A percentile compares a stretch with the other conserved stretches of the same genome.
Conservation (phyloP, 768 basidiomycete species). For the Russula compacta region DNA sequence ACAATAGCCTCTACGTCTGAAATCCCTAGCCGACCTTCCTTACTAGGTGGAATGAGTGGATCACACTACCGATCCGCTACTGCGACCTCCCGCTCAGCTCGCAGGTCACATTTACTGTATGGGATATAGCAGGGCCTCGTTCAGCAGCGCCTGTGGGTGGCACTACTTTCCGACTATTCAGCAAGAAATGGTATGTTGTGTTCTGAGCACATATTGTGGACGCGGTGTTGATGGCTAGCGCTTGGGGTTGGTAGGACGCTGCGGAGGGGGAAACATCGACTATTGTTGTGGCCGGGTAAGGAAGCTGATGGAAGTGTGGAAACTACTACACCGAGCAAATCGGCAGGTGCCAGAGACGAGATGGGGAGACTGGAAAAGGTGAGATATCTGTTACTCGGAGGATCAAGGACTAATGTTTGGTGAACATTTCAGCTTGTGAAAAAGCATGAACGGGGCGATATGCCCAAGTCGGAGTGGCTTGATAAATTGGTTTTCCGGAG, state of each 20-base stretch:
- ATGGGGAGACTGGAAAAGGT: conserved; percentile 95
- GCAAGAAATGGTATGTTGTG: conserved; percentile 73
- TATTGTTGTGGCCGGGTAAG: conserved; percentile 71
- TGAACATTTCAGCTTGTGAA: conserved; percentile 58
- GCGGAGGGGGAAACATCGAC: conserved; percentile 82
- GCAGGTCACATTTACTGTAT: conserved; percentile 89
- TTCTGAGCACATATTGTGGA: not conserved
- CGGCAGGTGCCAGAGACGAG: conserved; percentile 72
- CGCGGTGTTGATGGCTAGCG: not conserved
- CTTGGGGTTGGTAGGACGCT: conserved; percentile 52
- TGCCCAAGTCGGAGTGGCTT: conserved; percentile 92
- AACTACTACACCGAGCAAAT: conserved; percentile 80
- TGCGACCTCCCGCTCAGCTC: conserved; percentile 86
- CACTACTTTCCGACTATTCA: conserved; percentile 82
- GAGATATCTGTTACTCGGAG: conserved; percentile 7
- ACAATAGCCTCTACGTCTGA: not conserved
- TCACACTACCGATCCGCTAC: conserved; percentile 85
- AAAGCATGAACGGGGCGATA: conserved; percentile 91
- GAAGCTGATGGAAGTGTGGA: conserved; percentile 84
- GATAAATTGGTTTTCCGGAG: conserved; percentile 88
- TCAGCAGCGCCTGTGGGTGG: conserved; percentile 81
- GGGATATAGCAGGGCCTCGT: conserved; percentile 86
- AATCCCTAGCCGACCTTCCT: not conserved
- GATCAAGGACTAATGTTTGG: not conserved
- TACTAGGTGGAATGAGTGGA: conserved; percentile 89